A percentile compares a stretch with the other conserved stretches of the same genome.
Conservation (phyloP, 2,329 filamentous ascomycete genomes). For the Rachicladosporium sp. region DNA sequence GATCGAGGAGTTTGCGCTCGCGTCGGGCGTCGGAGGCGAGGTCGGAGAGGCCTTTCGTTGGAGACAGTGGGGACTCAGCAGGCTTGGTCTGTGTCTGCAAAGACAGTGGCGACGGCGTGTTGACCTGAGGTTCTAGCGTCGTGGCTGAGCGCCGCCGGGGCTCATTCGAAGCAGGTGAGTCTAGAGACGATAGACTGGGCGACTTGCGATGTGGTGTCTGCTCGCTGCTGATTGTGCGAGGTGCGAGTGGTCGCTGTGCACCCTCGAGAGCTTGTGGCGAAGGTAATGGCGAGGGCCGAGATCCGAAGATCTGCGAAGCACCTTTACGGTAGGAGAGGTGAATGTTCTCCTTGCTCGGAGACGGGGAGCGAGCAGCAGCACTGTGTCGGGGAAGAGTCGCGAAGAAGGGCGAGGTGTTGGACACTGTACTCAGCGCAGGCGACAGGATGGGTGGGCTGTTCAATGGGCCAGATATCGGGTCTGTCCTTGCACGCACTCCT, state of each 20-base stretch:
- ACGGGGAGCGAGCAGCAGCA: conserved; percentile 23
- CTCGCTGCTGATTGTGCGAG: conserved; percentile 2
- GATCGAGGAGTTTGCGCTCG: conserved; percentile 87
- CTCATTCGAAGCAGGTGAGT: conserved; percentile 25
- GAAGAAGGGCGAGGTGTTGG: conserved; percentile 20
- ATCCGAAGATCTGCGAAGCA: conserved; percentile 35
- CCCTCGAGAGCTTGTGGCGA: not conserved
- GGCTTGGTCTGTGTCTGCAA: conserved; percentile 2
- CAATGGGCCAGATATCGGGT: conserved; percentile 13
- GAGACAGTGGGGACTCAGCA: conserved; percentile 18
- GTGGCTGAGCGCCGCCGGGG: conserved; percentile 22
- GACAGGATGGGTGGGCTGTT: conserved; percentile 18
- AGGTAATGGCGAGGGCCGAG: conserved; percentile 11
- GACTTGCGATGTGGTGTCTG: conserved; percentile 18
- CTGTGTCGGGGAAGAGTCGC: conserved; percentile 12
- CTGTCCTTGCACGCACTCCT: no score
- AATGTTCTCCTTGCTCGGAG: conserved; percentile 35
- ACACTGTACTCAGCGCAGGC: conserved; percentile 19
- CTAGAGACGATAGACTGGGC: conserved; percentile 34
- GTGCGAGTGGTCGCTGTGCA: conserved; percentile 1
- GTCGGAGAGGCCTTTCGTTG: conserved; percentile 49
- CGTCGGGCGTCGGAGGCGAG: conserved; percentile 76
- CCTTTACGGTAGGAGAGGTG: conserved; percentile 39
- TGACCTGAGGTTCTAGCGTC: conserved; percentile 4
- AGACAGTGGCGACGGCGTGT: conserved; percentile 4